Evolutionary conservation across 2,329 filamentous ascomycete species (phyloP).

Genomic region (Fusarium denticulatum): DNA sequence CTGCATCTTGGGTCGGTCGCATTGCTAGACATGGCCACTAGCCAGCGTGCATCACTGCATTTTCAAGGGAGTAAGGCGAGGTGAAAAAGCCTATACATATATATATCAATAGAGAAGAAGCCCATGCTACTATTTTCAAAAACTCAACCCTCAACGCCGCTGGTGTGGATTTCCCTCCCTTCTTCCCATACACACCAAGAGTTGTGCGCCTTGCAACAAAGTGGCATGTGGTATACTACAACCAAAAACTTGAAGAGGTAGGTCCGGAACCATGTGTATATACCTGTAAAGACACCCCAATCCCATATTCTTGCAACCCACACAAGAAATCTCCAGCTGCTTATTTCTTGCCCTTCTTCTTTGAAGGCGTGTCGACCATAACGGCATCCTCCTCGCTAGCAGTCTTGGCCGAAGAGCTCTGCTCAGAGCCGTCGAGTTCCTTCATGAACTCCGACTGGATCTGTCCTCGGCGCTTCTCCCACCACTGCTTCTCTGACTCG

Average conservation of each 20-base stretch:
- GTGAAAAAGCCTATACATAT: conserved; percentile 11
- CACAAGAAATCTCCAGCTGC: neutral
- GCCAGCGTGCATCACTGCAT: conserved; percentile 40
- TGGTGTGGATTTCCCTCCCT: conserved; percentile 5
- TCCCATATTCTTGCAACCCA: neutral
- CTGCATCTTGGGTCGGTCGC: conserved; percentile 16
- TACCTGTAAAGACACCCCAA: neutral
- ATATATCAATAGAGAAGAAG: conserved; percentile 36
- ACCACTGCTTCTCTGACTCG: conserved; percentile 85
- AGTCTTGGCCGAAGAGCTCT: conserved; percentile 53
- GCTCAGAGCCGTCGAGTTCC: conserved; percentile 76
- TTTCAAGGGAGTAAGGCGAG: conserved; percentile 32
- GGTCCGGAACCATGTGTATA: neutral
- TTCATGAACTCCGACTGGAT: conserved; percentile 84
- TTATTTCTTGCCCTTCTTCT: conserved; percentile 65
- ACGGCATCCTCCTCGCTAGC: conserved; percentile 64
- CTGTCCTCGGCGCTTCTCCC: conserved; percentile 81
- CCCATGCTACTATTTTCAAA: conserved; percentile 34
- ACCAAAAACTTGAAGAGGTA: neutral
- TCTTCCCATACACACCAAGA: neutral
- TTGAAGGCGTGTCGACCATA: conserved; percentile 72
- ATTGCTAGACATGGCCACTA: conserved; percentile 30
- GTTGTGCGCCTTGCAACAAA: conserved; percentile 3
- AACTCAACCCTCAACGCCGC: conserved; percentile 26
- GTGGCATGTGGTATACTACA: conserved; percentile 18